Evolutionary conservation across 1,284 basidiomycete genomes (phyloP), one percentile per base, ranked within the genome.

Genomic region (Trichosporon inkin): DNA sequence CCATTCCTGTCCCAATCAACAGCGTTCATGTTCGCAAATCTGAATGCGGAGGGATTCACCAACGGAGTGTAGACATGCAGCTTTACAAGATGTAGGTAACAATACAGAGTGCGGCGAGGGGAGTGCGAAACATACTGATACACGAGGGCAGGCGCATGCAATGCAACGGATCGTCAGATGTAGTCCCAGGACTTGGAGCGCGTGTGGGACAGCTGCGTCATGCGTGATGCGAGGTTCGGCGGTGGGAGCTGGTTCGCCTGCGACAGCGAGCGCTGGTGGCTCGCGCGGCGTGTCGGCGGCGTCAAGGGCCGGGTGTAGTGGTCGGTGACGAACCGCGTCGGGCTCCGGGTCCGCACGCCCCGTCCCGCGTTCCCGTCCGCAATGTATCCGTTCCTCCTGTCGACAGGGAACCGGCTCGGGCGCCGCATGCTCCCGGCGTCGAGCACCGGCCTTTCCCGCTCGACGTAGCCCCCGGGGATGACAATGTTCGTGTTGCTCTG

Each of bases 211-310:
- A 32, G 28, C 28, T 4, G 28, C 44, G 14, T 16, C 7, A 6
- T 24, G 24, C 6, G 22, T 49, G 22, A n/a, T 14, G 5, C 44
- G 24, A 14, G n/a, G 22, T 10, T 13, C 44, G 24, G 44, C 44
- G 5, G 44, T 24, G n/a, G 20, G 35, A 32, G 28, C 16, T 53
- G 32, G 19, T 38, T 59, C 14, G 53, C 49, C 22, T 59, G 55
- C 17, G 34, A 24, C 35, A 55, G 55, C 16, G 58, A 36, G 32
- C 38, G 41, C 41, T 35, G 44, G 19, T 59, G 53, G 41, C 36
- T 49, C 16, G 58, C 58, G 1, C 58, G 49, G 28, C 53, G 44
- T 4, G 41, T 40, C 16, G 32, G 47, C 17, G 44, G 58, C 35
- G 58, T 49, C 22, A 55, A 4, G 6, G 54, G 44, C 2, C 44